Percentiles rank a stretch among this genome's conserved stretches.
These are phyloP conservation scores for Ichthyophthirius multifiliis DNA, from an alignment of 169 alveolate species.

Conservation along the genomic window DNA sequence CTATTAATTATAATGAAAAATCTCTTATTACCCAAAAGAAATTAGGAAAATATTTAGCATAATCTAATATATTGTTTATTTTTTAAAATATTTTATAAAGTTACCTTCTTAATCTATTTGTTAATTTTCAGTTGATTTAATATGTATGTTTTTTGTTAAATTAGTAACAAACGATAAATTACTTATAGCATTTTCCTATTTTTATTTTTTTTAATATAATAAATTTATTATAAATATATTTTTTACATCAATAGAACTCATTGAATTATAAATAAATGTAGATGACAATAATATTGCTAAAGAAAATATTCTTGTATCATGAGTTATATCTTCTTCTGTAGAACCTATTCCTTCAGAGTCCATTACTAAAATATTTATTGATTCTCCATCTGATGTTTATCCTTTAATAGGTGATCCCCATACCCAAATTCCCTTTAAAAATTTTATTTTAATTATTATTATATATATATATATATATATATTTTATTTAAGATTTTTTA, in stretches of 20 bases:
- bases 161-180: conserved; percentile 71
- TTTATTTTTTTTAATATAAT: no score
- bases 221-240: conserved; percentile 29
- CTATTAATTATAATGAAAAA: conserved; percentile 65
- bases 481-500: not conserved
- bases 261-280: conserved; percentile 70
- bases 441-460: not conserved
- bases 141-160: conserved; percentile 69
- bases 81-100: no score
- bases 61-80: no score
- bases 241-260: conserved; percentile 84
- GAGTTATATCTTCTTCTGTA: conserved; percentile 69
- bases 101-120: conserved; percentile 62
- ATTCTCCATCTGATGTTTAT: conserved; percentile 53
- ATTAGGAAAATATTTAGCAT: conserved; percentile 66
- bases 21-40: conserved; percentile 86
- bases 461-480: no score
- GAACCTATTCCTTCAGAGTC: conserved; percentile 84
- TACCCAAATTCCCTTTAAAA: conserved; percentile 80
- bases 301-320: conserved; percentile 77
- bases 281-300: conserved; percentile 59
- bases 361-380: conserved; percentile 60
- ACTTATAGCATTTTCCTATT: conserved; percentile 71
- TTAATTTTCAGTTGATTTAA: conserved; percentile 36
- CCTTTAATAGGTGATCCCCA: conserved; percentile 78